Conservation (phyloP, 495 filamentous ascomycete genomes). For the Amphirosellinia nigrospora region DNA sequence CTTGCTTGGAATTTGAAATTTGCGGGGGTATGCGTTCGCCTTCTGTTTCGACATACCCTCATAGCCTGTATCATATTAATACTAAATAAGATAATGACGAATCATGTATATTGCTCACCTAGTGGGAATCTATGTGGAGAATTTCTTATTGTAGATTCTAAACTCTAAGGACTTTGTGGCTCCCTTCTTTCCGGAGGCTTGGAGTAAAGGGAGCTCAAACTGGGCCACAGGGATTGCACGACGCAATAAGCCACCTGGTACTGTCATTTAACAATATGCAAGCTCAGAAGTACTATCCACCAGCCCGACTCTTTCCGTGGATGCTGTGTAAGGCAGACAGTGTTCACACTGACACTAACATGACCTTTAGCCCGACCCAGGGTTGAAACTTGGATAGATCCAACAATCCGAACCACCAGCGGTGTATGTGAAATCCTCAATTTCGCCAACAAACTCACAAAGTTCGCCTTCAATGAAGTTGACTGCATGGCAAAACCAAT, state of each 20-base stretch:
- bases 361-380: not conserved
- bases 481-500: slow-evolving; percentile 10
- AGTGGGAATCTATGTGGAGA: not conserved
- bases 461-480: not conserved
- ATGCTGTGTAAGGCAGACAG: not conserved
- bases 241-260: not conserved
- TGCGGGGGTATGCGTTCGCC: too few species aligned
- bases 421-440: not conserved
- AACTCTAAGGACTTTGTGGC: not conserved
- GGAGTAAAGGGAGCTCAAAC: not conserved
- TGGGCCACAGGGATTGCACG: too few species aligned
- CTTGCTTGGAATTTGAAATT: not conserved
- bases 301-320: not conserved
- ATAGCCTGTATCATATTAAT: too few species aligned
- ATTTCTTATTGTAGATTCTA: not conserved
- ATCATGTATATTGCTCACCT: not conserved
- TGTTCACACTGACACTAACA: not conserved
- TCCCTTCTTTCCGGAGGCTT: not conserved
- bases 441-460: slow-evolving; percentile 4
- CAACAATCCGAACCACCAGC: not conserved
- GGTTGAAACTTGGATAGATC: not conserved
- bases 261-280: not conserved
- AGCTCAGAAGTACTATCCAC: not conserved
- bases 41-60: too few species aligned
- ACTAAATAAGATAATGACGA: not conserved